Conservation (phyloP, 192 early-diverging fungal genomes). For the Entomortierella parvispora region DNA sequence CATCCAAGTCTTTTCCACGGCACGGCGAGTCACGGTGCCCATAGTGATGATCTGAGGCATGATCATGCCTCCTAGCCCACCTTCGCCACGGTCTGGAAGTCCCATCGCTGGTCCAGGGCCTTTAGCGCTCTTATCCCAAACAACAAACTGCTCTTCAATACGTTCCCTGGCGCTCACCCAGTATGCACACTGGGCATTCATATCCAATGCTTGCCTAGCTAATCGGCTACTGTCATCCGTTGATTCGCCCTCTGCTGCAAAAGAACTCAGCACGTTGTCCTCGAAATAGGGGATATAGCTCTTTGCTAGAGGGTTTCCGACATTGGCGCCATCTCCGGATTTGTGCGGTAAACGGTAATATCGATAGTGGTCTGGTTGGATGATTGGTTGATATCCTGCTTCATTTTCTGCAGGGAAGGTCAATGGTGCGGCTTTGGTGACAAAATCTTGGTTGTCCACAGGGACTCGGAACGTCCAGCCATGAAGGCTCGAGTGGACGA, state of each 20-base stretch:
- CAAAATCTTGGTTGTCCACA: constrained; percentile 34
- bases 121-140: constrained; percentile 66
- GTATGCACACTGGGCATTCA: constrained; percentile 86
- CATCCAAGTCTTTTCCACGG: constrained; percentile 94
- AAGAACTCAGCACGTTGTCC: constrained; percentile 78
- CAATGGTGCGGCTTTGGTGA: constrained; percentile 19
- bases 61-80: constrained; percentile 73
- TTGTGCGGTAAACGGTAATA: constrained; percentile 89
- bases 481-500: constrained; percentile 70
- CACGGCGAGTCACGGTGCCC: constrained; percentile 96
- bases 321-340: constrained; percentile 80
- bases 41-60: constrained; percentile 91
- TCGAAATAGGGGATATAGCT: constrained; percentile 84
- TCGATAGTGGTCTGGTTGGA: constrained; percentile 53
- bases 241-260: constrained; percentile 50
- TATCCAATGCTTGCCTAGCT: constrained; percentile 81
- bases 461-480: constrained; percentile 91
- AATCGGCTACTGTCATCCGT: constrained; percentile 29
- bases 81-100: constrained; percentile 43
- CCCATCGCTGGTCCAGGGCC: constrained; percentile 55
- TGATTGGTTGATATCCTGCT: constrained; percentile 56
- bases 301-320: constrained; percentile 90
- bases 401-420: constrained; percentile 37
- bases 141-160: constrained; percentile 85
- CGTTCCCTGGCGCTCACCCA: constrained; percentile 90